These are phyloP conservation scores for Avicennia marina DNA, from an alignment of 257 asterid genomes.

Conservation along the genomic window DNA sequence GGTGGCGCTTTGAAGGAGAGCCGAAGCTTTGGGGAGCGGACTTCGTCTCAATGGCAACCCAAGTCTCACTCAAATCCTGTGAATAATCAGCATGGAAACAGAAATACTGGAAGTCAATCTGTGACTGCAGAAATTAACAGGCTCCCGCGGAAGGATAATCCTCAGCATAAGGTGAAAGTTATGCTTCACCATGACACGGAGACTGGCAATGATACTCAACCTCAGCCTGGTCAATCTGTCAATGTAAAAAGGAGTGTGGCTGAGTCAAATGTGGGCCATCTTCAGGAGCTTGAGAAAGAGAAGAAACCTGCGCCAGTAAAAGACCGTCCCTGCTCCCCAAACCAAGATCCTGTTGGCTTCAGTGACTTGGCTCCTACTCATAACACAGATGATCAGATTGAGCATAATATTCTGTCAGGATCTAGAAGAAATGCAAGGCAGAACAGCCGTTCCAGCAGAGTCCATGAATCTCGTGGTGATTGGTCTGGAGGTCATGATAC, in stretches of 20 bases:
- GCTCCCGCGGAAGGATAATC: slow-evolving; percentile 39
- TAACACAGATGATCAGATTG: slow-evolving; percentile 33
- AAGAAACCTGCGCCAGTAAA: slow-evolving; percentile 38
- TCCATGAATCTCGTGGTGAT: slow-evolving; percentile 61
- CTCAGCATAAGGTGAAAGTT: slow-evolving; percentile 31
- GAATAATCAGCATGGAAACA: slow-evolving; percentile 35
- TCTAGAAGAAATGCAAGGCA: slow-evolving; percentile 48
- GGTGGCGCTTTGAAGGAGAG: slow-evolving; percentile 35
- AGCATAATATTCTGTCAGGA: slow-evolving; percentile 38
- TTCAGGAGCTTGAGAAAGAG: slow-evolving; percentile 41
- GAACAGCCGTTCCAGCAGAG: slow-evolving; percentile 38
- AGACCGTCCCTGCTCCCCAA: slow-evolving; percentile 50
- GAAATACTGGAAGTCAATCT: slow-evolving; percentile 31
- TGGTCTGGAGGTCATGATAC: slow-evolving; percentile 42
- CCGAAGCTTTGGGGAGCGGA: slow-evolving; percentile 43
- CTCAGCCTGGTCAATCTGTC: slow-evolving; percentile 27
- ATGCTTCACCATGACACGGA: slow-evolving; percentile 25
- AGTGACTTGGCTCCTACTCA: slow-evolving; percentile 30
- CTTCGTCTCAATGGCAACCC: slow-evolving; percentile 79
- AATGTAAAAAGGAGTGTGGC: slow-evolving; percentile 21
- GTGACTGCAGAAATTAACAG: slow-evolving; percentile 30
- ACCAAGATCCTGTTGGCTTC: slow-evolving; percentile 37
- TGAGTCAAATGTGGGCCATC: slow-evolving; percentile 28
- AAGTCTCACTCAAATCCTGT: slow-evolving; percentile 42
- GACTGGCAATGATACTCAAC: slow-evolving; percentile 18